Conservation (phyloP, 2,329 filamentous ascomycete genomes). For the Raffaelea albimanens region DNA sequence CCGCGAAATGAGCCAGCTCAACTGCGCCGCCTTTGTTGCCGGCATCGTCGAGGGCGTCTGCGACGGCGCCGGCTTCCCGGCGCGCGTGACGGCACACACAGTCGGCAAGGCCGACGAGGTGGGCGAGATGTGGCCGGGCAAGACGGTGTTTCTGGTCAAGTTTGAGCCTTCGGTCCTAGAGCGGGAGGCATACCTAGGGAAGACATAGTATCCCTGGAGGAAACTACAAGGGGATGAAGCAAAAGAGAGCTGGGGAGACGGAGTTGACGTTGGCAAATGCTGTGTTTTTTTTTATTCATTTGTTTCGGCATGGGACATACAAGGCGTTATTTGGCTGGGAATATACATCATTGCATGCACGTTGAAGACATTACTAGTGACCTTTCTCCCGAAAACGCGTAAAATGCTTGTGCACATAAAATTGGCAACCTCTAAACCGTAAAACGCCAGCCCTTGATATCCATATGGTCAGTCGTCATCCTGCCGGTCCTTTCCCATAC, state of each 20-base stretch:
- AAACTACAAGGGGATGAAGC: too few relatives aligned
- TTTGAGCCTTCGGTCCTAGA: slow-evolving; percentile 89
- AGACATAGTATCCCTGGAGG: too few relatives aligned
- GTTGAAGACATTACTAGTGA: background rate
- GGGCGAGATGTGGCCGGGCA: slow-evolving; percentile 86
- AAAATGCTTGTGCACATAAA: too few relatives aligned
- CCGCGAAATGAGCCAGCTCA: slow-evolving; percentile 90
- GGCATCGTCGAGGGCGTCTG: slow-evolving; percentile 94
- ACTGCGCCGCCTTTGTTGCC: slow-evolving; percentile 91
- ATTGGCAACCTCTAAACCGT: too few relatives aligned
- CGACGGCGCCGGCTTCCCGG: slow-evolving; percentile 83
- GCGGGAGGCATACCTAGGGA: slow-evolving; percentile 72
- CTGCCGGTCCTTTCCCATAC: too few relatives aligned
- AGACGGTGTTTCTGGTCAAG: slow-evolving; percentile 91
- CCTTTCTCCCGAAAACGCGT: too few relatives aligned
- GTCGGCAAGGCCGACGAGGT: slow-evolving; percentile 45
- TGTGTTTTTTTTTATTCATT: background rate
- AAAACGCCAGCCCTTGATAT: too few relatives aligned
- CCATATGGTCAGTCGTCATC: too few relatives aligned
- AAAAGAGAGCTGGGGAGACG: background rate
- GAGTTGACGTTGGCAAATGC: background rate
- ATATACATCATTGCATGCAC: background rate
- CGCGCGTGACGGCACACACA: slow-evolving; percentile 81
- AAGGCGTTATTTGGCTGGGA: background rate
- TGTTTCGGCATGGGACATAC: background rate